Evolutionary conservation across 352 stramenopile species (phyloP).

Genomic region (Saprolegnia diclina): DNA sequence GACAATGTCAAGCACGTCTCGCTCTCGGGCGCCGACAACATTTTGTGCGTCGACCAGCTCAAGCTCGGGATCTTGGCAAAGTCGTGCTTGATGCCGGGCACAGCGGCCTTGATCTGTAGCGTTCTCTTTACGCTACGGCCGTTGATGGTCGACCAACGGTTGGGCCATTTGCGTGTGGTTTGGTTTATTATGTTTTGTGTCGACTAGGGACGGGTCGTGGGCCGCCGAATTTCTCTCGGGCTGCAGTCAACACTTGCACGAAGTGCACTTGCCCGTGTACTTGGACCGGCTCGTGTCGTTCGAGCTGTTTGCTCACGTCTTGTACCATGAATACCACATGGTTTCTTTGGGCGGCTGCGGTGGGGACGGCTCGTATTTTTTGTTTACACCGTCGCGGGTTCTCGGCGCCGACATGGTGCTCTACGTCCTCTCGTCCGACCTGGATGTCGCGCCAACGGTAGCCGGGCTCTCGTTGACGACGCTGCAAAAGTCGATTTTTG

Average conservation of each 20-base stretch:
- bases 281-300: slow-evolving; percentile 49
- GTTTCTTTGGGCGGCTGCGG: slow-evolving; percentile 51
- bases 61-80: slow-evolving; percentile 69
- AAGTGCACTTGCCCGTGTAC: slow-evolving; percentile 48
- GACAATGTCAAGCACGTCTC: slow-evolving; percentile 69
- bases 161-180: not conserved
- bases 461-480: not conserved
- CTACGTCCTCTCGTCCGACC: slow-evolving; percentile 11
- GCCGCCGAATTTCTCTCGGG: slow-evolving; percentile 54
- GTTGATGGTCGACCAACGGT: slow-evolving; percentile 44
- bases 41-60: slow-evolving; percentile 73
- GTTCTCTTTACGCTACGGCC: slow-evolving; percentile 51
- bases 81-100: slow-evolving; percentile 57
- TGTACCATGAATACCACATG: slow-evolving; percentile 62
- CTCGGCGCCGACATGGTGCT: not conserved
- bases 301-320: slow-evolving; percentile 40
- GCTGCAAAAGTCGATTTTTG: slow-evolving; percentile 23
- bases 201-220: slow-evolving; percentile 40
- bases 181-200: not conserved
- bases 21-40: slow-evolving; percentile 58
- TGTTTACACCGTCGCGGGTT: slow-evolving; percentile 1
- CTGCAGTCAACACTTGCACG: slow-evolving; percentile 52
- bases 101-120: slow-evolving; percentile 74
- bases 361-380: slow-evolving; percentile 29
- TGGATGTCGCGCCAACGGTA: not conserved